Base-by-base conservation (phyloP, 805 yeast genomes). In the Scheffersomyces coipomensis region DNA sequence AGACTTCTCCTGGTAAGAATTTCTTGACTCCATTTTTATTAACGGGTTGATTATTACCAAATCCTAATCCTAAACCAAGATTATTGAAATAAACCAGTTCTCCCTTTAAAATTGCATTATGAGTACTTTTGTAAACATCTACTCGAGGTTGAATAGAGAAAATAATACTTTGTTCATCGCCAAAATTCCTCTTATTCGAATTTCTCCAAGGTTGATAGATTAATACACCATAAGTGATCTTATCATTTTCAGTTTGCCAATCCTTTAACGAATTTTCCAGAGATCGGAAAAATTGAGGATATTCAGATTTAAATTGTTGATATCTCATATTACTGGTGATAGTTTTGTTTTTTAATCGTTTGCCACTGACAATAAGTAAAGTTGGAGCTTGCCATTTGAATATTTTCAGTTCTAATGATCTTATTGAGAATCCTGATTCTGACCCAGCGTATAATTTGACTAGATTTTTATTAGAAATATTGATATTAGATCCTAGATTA, bases 381-480 rank as follows among this genome's bases (percentile, higher is more conserved):
- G 96, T 78, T 0, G 97, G 96, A 0, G 96, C 93, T 49, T 78
- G 81, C 96, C 97, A 91, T 51, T 89, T 88, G 67, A 88, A 79
- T 0, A 84, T 85, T 46, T 83, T 87, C 40, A 83, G 76, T 60
- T 90, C 96, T 42, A 91, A 75, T 0, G 96, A 84, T 22, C 95
- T 66, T 75, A 90, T 87, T 0, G 96, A 87, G 56, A 86, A 91
- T 2, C 98, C 98, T 2, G 81, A 70, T 34, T 78, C 83, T 8
- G 88, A 66, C 0, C 95, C 97, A 7, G 74, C 68, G 51, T 83
- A 90, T 9, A 90, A 71, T 48, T 78, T 79, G 32, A 78, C 68
- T 38, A 85, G 53, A 31, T 76, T 72, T 3, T 75, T 63, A 17
- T 64, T 66, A 0, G 78, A 62, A 3, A 76, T 46, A 21, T 66